Percentiles rank a stretch among this genome's conserved stretches.
phyloP scores from a whole-genome alignment of 805 yeast genomes.

The Myxozyma monticola region DNA sequence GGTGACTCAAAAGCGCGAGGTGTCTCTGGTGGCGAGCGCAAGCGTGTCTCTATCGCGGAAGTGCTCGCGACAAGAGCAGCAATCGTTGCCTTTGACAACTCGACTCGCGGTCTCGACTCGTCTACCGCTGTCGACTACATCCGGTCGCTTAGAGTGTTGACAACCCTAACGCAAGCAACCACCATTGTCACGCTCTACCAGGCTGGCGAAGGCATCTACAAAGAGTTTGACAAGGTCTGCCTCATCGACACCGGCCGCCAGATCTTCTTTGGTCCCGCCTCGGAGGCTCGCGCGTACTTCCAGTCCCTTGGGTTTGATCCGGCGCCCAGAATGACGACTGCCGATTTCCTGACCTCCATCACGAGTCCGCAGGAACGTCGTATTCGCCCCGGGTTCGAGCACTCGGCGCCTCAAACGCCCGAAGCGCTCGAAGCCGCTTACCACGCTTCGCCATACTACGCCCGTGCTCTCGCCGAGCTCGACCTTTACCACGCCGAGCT shows the following conservation, averaged over 20 bases:
- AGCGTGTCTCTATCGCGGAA: constrained; percentile 70
- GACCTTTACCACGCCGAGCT: constrained; percentile 37
- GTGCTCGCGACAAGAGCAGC: constrained; percentile 47
- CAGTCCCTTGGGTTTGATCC: constrained; percentile 54
- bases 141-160: constrained; percentile 58
- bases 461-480: constrained; percentile 45
- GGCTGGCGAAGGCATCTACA: constrained; percentile 64
- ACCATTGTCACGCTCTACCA: constrained; percentile 68
- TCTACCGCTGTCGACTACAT: constrained; percentile 69
- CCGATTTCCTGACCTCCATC: constrained; percentile 59
- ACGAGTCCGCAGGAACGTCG: constrained; percentile 54
- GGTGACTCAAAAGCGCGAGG: constrained; percentile 62
- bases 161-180: constrained; percentile 56
- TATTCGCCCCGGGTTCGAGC: constrained; percentile 45
- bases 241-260: constrained; percentile 63
- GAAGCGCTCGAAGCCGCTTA: constrained; percentile 50
- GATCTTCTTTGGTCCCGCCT: constrained; percentile 58
- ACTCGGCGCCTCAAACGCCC: constrained; percentile 52
- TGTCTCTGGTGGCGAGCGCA: constrained; percentile 72
- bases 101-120: constrained; percentile 70
- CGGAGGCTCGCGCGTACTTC: constrained; percentile 50
- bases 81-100: constrained; percentile 65
- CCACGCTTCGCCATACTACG: constrained; percentile 49
- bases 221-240: constrained; percentile 60
- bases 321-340: constrained; percentile 56